Base-by-base conservation (phyloP, 768 basidiomycete species). In the Boletus bicolor region DNA sequence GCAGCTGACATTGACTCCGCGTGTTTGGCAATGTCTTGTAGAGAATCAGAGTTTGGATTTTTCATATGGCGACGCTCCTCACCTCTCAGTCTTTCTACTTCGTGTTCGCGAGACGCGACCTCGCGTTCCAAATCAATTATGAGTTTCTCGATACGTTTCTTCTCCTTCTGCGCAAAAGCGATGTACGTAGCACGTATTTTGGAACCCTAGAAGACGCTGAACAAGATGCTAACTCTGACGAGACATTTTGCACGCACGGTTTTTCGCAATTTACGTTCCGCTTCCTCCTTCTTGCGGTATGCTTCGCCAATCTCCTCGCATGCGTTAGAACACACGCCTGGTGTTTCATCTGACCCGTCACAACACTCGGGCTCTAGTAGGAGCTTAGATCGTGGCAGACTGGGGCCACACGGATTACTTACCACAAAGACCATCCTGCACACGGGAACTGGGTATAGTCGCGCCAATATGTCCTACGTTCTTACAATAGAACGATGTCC, bases 371-470 rank as follows among this genome's bases (percentile, higher is more conserved):
- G 79, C 69, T 99, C 96, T 97, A 61, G 19, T 4, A 15, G 11
- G 11, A 5, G 21, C 45, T 75, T 41, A 72, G 62, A 48, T 30
- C 36, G 34, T 21, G 34, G 1, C 30, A 19, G 10, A 14, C 30
- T 41, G 12, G 41, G 6, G 19, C 1, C 14, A 17, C 17, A 19
- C n/a, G 12, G 4, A 38, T 28, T 11, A 75, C 88, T 19, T 67
- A 93, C 93, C 94, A 70, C 96, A 99, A 26, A 98, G 78, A 1
- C 96, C 95, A 69, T 99, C 96, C 43, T 84, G 87, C 12, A 99
- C 94, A 61, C 91, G 78, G 35, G 92, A 88, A 57, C 86, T 85
- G 11, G 85, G 80, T 53, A 99, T 89, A 44, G 66, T 80, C 3
- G 85, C 77, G 1, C 94, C 93, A 65, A 94, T 79, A 72, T 98